Evolutionary conservation across 805 yeast species (phyloP).

Genomic region (Saccharomycopsis malanga): DNA sequence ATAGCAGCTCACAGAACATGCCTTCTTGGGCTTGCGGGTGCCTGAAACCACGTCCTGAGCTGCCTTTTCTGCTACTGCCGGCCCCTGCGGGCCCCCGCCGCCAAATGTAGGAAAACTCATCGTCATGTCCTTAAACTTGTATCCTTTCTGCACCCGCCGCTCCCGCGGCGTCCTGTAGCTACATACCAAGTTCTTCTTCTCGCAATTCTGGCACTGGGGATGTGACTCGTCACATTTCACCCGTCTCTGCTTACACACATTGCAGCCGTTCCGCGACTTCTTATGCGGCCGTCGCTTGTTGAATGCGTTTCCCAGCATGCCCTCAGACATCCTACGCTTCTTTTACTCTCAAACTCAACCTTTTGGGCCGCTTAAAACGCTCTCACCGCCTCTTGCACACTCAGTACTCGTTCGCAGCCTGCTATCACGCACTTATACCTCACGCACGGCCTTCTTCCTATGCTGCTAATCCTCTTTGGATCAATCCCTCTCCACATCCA

Average conservation of each 20-base stretch:
- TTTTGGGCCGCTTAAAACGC: too few species aligned
- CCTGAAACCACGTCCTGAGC: neutral
- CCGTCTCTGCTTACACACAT: slow-evolving; percentile 14
- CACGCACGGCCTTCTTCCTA: too few species aligned
- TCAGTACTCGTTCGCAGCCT: too few species aligned
- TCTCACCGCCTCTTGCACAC: too few species aligned
- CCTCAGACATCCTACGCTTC: too few species aligned
- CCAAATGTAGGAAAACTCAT: neutral
- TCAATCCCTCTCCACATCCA: too few species aligned
- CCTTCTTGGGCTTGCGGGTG: too few species aligned
- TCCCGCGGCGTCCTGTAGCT: neutral
- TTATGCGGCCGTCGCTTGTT: slow-evolving; percentile 16
- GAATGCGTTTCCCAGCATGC: too few species aligned
- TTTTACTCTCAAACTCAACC: too few species aligned
- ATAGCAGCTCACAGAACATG: neutral
- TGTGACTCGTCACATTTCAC: slow-evolving; percentile 17
- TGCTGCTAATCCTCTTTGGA: too few species aligned
- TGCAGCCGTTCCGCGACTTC: slow-evolving; percentile 18
- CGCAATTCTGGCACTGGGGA: slow-evolving; percentile 13
- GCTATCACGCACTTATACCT: too few species aligned
- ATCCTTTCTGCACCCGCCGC: slow-evolving; percentile 5
- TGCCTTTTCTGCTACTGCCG: neutral
- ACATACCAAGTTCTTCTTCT: slow-evolving; percentile 9
- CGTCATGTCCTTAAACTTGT: slow-evolving; percentile 16
- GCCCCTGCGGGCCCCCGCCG: neutral